Conservation (phyloP, 2,329 filamentous ascomycete species). For the Penicillium sp. region DNA sequence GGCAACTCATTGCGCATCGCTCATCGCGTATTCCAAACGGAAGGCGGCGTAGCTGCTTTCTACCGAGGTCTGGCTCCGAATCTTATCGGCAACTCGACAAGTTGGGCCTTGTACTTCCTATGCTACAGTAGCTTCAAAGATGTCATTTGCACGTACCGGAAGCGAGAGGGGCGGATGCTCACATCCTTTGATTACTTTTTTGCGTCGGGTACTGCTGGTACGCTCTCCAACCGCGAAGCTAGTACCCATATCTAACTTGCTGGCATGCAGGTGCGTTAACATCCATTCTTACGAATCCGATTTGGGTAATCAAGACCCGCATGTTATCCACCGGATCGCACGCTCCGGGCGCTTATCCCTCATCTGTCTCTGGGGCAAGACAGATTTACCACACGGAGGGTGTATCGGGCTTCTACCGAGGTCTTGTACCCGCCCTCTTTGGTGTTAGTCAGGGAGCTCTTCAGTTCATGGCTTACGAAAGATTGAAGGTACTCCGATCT, state of each 20-base stretch:
- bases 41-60: conserved; percentile 64
- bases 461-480: conserved; percentile 94
- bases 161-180: conserved; percentile 41
- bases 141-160: conserved; percentile 45
- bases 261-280: conserved; percentile 62
- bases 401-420: conserved; percentile 77
- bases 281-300: conserved; percentile 82
- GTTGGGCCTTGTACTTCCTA: conserved; percentile 92
- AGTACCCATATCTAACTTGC: conserved; percentile 1
- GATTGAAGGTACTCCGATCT: conserved; percentile 62
- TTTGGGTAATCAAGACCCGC: conserved; percentile 97
- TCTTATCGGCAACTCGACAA: conserved; percentile 81
- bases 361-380: conserved; percentile 67
- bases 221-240: conserved; percentile 3
- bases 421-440: conserved; percentile 75
- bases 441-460: conserved; percentile 90
- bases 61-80: conserved; percentile 92
- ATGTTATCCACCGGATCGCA: conserved; percentile 84
- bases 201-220: conserved; percentile 64
- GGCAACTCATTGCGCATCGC: conserved; percentile 56
- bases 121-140: conserved; percentile 63
- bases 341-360: conserved; percentile 74
- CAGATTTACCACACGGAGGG: conserved; percentile 72
- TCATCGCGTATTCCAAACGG: conserved; percentile 52
- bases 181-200: conserved; percentile 73